Evolutionary conservation across 257 asterid genomes (phyloP), one percentile per base, ranked within the genome.

Genomic region (Salvia rosmarinus): DNA sequence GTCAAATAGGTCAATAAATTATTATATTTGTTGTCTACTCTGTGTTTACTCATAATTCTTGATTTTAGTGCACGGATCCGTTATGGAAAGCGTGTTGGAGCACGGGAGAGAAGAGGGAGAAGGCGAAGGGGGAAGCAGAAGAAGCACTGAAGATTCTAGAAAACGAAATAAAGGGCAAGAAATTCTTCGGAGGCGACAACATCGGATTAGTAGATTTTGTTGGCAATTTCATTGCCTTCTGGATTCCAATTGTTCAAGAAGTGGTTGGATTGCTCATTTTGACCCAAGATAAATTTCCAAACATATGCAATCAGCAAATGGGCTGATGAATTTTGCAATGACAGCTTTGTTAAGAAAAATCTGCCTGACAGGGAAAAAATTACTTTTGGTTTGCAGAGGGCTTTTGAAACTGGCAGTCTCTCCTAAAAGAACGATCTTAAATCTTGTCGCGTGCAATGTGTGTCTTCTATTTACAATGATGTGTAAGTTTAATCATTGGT

Each of bases 151-250:
- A 64, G 51, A 9, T 80, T 70, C 71, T 85, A 0, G 89, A 89
- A 6, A 55, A 56, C 11, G 82, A 85, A 59, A 64, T 85, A 0
- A 56, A 79, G n/a, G 87, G 80, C 3, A 82, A 85, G 63, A 86
- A 81, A 35, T 86, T 83, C 60, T 89, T 86, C 3, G 92, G 89
- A 0, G 96, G 90, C 35, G 93, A 85, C 20, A 52, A 43, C 0
- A 58, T 87, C 43, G 90, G 92, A 10, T 4, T 80, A 1, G 76
- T 81, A 23, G 93, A 87, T 43, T 62, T 89, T 1, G 67, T 46
- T 23, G 84, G 73, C 1, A 84, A 49, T 63, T 67, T 61, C 67
- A 10, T 85, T 0, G 89, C 76, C 0, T 63, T 68, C 8, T 79
- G 85, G 85, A 4, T 46, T 28, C 62, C 64, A 58, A 63, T 74